phyloP scores from a whole-genome alignment of 202 grass and related monocot species.

The Brachypodium distachyon region DNA sequence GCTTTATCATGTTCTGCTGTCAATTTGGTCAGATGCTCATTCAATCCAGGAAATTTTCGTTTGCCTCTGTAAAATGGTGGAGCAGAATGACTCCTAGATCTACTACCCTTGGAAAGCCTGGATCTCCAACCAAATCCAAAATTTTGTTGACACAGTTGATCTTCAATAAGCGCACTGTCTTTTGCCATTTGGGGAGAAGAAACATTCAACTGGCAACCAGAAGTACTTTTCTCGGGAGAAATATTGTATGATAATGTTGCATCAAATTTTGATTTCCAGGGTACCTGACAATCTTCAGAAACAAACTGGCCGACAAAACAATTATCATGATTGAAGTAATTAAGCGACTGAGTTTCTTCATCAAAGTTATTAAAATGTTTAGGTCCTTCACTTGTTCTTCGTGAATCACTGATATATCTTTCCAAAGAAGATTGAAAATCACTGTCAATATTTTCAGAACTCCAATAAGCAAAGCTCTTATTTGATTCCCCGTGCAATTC shows the following conservation, averaged over 20 bases:
- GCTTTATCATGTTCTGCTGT: constrained; percentile 28
- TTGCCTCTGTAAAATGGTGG: constrained; percentile 87
- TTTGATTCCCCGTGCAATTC: constrained; percentile 17
- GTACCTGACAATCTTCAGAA: constrained; percentile 31
- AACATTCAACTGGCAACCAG: constrained; percentile 7
- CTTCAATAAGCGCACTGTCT: constrained; percentile 10
- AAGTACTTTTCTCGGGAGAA: constrained; percentile 33
- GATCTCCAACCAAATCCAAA: constrained; percentile 20
- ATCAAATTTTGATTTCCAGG: constrained; percentile 30
- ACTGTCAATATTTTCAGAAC: constrained; percentile 23
- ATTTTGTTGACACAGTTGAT: constrained; percentile 19
- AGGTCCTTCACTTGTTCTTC: constrained; percentile 34
- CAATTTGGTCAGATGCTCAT: constrained; percentile 23
- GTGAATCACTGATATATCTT: constrained; percentile 22
- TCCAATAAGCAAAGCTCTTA: constrained; percentile 19
- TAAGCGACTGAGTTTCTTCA: constrained; percentile 2
- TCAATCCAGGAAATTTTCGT: constrained; percentile 56
- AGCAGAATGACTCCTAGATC: constrained; percentile 61
- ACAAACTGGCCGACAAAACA: constrained; percentile 19
- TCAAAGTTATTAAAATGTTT: constrained; percentile 16
- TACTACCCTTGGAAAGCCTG: constrained; percentile 37
- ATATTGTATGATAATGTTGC: constrained; percentile 16
- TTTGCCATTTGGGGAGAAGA: constrained; percentile 18
- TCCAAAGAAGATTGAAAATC: constrained; percentile 19
- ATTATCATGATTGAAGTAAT: constrained; percentile 22